Base-by-base conservation (phyloP, 1,139 yeast species). In the Ogataea hybrid region DNA sequence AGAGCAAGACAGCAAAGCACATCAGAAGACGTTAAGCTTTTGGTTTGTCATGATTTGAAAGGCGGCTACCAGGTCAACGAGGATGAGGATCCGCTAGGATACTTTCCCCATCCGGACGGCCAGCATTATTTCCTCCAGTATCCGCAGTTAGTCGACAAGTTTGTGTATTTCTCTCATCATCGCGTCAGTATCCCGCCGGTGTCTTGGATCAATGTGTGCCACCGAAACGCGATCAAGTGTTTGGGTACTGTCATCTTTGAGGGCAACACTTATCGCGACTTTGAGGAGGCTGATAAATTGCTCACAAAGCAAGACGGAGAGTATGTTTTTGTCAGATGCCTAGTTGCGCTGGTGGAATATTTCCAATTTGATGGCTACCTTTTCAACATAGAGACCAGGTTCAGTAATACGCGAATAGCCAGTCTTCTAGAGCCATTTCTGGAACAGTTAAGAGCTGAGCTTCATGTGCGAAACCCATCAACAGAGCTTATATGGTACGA, bases 291-390 rank as follows among this genome's bases (percentile, higher is more conserved):
- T 32, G 69, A 64, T 37, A 39, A 40, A n/a, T 39, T 53, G 18
- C 48, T 67, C 2, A 46, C 56, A 3, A 51, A 43, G 14, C 41
- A 50, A 11, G 44, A 47, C 2, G 52, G 51, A 2, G 43, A 48
- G 10, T 67, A 60, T 46, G 51, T 52, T 7, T 66, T 53, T 42
- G 62, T 63, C 11, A 43, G 48, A 3, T 37, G 51, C 9, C 46
- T 68, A 8, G 53, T 47, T 7, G 41, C 46, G 6, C 35, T 68
- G 27, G 59, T 59, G 6, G 38, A 48, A 9, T 55, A 53, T 41
- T 68, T 58, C 39, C 54, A 59, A 4, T 68, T 69, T 51, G 72
- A 69, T 46, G 72, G 73, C 0, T 68, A 57, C 55, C 47, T 68
- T 20, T 37, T 69, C 12, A 68, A 68, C 39, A 50, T 68, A 28